phyloP scores from a whole-genome alignment of 495 filamentous ascomycete genomes.

The Hypomontagnella monticulosa region DNA sequence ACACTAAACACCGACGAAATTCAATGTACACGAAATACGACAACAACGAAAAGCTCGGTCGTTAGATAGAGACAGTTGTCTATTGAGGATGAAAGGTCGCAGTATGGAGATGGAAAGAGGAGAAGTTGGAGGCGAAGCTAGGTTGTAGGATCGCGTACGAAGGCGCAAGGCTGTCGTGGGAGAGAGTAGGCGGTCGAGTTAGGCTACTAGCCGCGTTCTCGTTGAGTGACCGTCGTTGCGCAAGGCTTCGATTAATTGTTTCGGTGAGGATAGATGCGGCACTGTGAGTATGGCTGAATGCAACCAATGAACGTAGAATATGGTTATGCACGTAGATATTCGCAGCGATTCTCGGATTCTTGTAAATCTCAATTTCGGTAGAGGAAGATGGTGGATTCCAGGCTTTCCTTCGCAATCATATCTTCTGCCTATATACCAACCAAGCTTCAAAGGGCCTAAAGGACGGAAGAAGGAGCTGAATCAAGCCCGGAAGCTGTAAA shows the following conservation, averaged over 20 bases:
- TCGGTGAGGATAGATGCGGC: constrained; percentile 33
- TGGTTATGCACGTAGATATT: constrained; percentile 20
- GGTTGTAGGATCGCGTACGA: constrained; percentile 25
- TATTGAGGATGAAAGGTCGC: constrained; percentile 15
- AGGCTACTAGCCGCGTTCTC: constrained; percentile 19
- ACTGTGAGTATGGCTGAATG: constrained; percentile 13
- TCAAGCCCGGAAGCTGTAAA: constrained; percentile 44
- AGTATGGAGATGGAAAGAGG: constrained; percentile 15
- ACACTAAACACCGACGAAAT: neutral
- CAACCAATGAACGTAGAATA: constrained; percentile 22
- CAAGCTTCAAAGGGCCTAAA: constrained; percentile 31
- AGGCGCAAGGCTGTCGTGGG: constrained; percentile 30
- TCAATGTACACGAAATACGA: constrained; percentile 1
- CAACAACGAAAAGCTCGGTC: neutral
- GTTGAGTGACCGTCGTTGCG: constrained; percentile 11
- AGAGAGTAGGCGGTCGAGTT: constrained; percentile 27
- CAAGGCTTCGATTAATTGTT: constrained; percentile 32
- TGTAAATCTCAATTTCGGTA: constrained; percentile 27
- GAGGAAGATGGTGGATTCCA: constrained; percentile 44
- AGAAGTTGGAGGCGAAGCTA: constrained; percentile 14
- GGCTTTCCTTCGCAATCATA: constrained; percentile 41
- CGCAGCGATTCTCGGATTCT: constrained; percentile 13
- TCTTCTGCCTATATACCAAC: constrained; percentile 44
- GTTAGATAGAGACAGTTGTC: neutral
- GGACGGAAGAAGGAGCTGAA: constrained; percentile 35